Base-by-base conservation (phyloP, 371 early-diverging fungal genomes). In the Rhizopus stolonifer region DNA sequence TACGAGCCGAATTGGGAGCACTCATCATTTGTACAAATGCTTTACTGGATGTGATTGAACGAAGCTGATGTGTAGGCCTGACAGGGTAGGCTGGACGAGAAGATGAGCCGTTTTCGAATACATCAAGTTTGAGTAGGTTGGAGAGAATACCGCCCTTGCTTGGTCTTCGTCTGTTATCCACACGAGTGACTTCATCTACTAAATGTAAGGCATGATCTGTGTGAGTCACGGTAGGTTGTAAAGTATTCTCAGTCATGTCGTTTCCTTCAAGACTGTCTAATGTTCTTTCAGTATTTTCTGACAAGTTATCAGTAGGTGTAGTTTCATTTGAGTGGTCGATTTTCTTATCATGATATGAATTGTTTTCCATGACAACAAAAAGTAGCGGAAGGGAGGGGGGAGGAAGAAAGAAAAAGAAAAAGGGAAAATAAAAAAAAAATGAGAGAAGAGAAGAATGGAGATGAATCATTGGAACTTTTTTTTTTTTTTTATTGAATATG, bases 141-240 rank as follows among this genome's bases (percentile, higher is more conserved):
- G 79, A 68, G 3, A 80, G 49, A 8, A 80, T 69, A 51, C 81
- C 81, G 1, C 63, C 66, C 46, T 60, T 61, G 44, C 71, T 74
- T 2, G 78, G 71, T 19, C 55, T 42, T 9, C 58, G 43, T 23
- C 58, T 39, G 1, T 38, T 18, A 15, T 56, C 33, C 2, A 39
- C 49, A n/a, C n/a, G n/a, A n/a, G n/a, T n/a, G 6, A 68, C 58
- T 5, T 58, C 43, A 38, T 63, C 49, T 2, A 71, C 72, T 14
- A 71, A 34, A 13, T 60, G 56, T 15, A 71, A 23, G 9, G 72
- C 72, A 32, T 56, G 63, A n/a, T 62, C 65, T 8, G 56, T 54
- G 36, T 67, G 65, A 13, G 51, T 60, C 11, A 46, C 22, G 24
- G 46, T 44, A 7, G 53, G 40, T 23, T n/a, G 14, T 24, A 26